These are phyloP conservation scores for Pyricularia pennisetigena DNA, from an alignment of 2,329 filamentous ascomycete species.

Conservation along the genomic window DNA sequence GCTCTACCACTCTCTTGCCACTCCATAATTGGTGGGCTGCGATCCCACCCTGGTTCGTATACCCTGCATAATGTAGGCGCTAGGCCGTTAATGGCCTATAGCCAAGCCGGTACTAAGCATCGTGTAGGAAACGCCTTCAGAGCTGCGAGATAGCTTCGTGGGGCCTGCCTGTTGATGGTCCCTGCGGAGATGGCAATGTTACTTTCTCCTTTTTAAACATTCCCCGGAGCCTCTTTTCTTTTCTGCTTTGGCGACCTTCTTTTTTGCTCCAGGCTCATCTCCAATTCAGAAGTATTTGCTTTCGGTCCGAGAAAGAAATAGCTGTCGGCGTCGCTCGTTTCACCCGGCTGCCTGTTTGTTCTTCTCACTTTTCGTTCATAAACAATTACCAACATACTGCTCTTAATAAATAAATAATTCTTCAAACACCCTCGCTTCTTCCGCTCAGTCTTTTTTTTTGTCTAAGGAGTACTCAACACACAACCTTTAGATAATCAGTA, in stretches of 20 bases:
- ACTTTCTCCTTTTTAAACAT: not conserved
- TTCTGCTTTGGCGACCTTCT: not conserved
- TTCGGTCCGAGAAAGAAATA: not conserved
- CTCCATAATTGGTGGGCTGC: not conserved
- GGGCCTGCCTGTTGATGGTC: not conserved
- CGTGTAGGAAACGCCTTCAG: not conserved
- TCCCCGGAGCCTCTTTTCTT: not conserved
- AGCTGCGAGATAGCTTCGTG: slow-evolving; percentile 1
- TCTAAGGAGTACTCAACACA: not conserved
- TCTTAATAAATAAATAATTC: slow-evolving; percentile 2
- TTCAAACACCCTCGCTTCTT: not conserved
- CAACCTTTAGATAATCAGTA: not conserved
- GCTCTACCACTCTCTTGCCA: not conserved
- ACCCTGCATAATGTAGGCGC: not conserved
- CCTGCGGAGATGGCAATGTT: not conserved
- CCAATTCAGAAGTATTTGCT: not conserved
- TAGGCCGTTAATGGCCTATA: not conserved
- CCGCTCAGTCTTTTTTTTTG: not conserved
- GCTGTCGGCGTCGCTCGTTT: not conserved
- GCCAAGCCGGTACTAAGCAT: slow-evolving; percentile 1
- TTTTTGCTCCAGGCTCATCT: not conserved
- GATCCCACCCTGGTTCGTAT: not conserved
- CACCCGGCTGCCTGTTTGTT: not conserved
- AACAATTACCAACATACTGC: not conserved
- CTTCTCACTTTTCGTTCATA: not conserved